Evolutionary conservation across 257 asterid species (phyloP).

Genomic region (Nicotiana knightiana): DNA sequence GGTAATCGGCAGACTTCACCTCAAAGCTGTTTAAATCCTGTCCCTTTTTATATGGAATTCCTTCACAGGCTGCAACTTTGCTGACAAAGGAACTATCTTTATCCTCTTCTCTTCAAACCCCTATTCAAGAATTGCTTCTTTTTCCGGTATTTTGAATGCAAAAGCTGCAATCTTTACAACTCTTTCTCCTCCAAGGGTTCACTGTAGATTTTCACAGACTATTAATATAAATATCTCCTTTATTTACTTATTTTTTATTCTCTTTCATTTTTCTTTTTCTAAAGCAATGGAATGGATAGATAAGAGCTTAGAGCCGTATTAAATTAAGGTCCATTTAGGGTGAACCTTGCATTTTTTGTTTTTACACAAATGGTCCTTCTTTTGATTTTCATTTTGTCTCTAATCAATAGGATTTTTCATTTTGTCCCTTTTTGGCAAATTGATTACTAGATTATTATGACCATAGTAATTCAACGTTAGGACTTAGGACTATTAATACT

Average conservation of each 20-base stretch:
- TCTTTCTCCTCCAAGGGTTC: background rate
- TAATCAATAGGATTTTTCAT: no score
- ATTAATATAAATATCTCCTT: background rate
- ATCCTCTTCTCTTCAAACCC: background rate
- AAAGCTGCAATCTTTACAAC: background rate
- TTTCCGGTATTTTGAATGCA: background rate
- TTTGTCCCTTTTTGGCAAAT: no score
- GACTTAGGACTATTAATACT: no score
- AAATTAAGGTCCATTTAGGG: no score
- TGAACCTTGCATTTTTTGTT: no score
- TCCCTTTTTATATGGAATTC: background rate
- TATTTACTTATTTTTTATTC: background rate
- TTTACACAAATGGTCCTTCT: no score
- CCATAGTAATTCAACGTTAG: no score
- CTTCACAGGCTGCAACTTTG: background rate
- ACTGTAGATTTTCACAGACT: background rate
- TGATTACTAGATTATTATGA: no score
- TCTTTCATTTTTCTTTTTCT: background rate
- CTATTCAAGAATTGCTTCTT: background rate
- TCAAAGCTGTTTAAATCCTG: background rate
- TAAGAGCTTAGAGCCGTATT: background rate
- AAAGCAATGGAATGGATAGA: background rate
- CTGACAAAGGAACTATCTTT: background rate
- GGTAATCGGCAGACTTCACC: background rate
- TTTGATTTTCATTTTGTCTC: no score